Evolutionary conservation across 2,329 filamentous ascomycete species (phyloP).

Genomic region (Claviceps sorghi): DNA sequence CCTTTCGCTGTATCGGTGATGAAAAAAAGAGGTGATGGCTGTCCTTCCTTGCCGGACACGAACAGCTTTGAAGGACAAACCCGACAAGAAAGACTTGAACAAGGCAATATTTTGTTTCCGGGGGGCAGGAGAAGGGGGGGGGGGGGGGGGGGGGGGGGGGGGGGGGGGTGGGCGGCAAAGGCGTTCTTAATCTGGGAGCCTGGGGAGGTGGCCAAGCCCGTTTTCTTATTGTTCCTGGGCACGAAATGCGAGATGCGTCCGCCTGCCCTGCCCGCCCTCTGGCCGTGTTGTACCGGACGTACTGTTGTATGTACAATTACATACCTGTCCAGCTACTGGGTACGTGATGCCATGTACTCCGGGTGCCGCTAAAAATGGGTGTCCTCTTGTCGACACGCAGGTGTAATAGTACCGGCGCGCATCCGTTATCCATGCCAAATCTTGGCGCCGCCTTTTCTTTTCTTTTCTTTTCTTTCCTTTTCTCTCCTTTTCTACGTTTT

Average conservation of each 20-base stretch:
- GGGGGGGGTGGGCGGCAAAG: neutral
- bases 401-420: conserved; percentile 1
- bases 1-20: no score
- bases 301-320: neutral
- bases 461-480: neutral
- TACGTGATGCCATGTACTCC: neutral
- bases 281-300: neutral
- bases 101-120: neutral
- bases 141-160: neutral
- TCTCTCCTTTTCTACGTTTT: neutral
- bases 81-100: neutral
- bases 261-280: no score
- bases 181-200: conserved; percentile 1
- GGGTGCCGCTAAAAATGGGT: neutral
- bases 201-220: neutral
- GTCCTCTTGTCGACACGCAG: neutral
- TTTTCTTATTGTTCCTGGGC: conserved; percentile 1
- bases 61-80: neutral
- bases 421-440: no score
- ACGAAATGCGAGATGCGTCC: neutral
- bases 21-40: no score
- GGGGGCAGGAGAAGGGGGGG: neutral
- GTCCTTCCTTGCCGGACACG: neutral
- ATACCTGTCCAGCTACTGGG: neutral
- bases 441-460: no score